Conservation (phyloP, 371 early-diverging fungal genomes). For the Mycotypha africana region DNA sequence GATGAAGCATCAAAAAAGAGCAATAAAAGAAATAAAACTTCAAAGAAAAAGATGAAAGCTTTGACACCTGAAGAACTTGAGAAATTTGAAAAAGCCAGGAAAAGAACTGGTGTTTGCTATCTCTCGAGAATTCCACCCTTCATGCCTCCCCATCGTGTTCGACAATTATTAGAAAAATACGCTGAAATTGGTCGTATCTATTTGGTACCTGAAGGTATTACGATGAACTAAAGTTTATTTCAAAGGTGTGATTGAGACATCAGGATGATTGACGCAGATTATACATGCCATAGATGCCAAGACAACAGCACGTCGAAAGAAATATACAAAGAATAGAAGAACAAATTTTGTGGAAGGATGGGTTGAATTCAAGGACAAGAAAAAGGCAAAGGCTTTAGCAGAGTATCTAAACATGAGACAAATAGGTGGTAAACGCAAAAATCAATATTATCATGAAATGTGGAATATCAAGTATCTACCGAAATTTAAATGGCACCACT, state of each 20-base stretch:
- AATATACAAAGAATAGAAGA: conserved; percentile 70
- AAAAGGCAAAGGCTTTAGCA: conserved; percentile 77
- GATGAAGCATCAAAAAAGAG: neutral
- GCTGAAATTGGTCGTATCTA: conserved; percentile 84
- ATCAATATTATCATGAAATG: conserved; percentile 82
- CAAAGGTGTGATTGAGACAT: neutral
- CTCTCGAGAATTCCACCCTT: conserved; percentile 88
- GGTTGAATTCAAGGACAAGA: conserved; percentile 94
- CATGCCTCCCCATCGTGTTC: conserved; percentile 83
- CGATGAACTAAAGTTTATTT: too few species aligned
- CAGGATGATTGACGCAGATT: neutral
- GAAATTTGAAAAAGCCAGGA: conserved; percentile 64
- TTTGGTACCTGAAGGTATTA: conserved; percentile 81
- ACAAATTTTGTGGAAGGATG: conserved; percentile 92
- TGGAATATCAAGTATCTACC: conserved; percentile 97
- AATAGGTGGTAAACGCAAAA: conserved; percentile 85
- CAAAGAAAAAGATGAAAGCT: conserved; percentile 51
- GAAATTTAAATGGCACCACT: conserved; percentile 94
- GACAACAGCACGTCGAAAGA: conserved; percentile 53
- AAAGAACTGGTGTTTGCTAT: conserved; percentile 86
- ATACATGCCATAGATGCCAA: conserved; percentile 39
- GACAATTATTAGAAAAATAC: conserved; percentile 63
- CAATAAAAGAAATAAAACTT: conserved; percentile 18
- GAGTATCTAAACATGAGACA: conserved; percentile 69
- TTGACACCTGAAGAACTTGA: conserved; percentile 65